Evolutionary conservation across 306 rosid genomes (phyloP), one percentile per base, ranked within the genome.

Genomic region (Elaeagnus macrophylla): DNA sequence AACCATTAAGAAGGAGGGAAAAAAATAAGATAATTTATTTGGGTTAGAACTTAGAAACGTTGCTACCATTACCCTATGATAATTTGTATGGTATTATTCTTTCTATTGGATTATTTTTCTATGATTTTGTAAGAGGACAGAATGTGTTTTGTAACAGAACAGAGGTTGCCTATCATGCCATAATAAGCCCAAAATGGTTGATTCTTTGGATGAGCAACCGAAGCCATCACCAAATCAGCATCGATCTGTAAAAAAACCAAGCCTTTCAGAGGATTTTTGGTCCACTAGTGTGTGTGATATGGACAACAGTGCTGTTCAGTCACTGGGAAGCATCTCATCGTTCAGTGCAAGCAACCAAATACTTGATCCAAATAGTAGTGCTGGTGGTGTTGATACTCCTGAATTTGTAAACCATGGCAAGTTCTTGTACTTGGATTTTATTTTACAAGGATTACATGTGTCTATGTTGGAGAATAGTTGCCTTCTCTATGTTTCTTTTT

Each of bases 81-180:
- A 25, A 39, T 50, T 16, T 11, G 60, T 54, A 41, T 12, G 7
- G 32, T 25, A 25, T 25, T 25, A 25, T 25, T 25, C 32, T 25
- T 25, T 25, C 32, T 25, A 5, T 25, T 12, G 25, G 51, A n/a
- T 50, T 61, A 60, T 73, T 58, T 64, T 62, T 68, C 32, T 5
- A 25, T 25, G 32, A 25, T 25, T 81, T 60, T 75, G 65, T 90
- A 79, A 83, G 80, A 72, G 95, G 79, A 80, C 59, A 50, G 56
- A 71, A 65, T 66, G 69, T 76, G 75, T 59, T 91, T 76, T 90
- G 94, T 67, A 83, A 90, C 99, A 91, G 99, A 82, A 86, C 99
- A 91, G 99, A 80, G 96, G 93, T 80, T 91, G 99, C 82, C 77
- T 91, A 80, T 83, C 83, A 61, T 78, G 91, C 83, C 66, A 64